Evolutionary conservation across 2,329 filamentous ascomycete species (phyloP).

Genomic region (Pseudogymnoascus sp.): DNA sequence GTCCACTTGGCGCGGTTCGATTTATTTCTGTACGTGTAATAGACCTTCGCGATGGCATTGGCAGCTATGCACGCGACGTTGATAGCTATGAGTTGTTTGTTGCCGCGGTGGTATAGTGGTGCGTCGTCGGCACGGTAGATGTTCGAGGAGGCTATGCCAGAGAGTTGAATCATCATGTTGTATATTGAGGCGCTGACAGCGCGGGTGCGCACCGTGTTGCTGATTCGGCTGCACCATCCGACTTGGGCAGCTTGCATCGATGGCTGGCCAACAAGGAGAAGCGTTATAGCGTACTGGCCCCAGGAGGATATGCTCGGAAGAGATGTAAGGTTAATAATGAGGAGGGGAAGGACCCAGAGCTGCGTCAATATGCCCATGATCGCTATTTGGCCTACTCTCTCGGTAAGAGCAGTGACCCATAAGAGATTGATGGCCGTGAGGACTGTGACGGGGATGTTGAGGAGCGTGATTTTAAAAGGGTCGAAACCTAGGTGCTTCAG

Average conservation of each 20-base stretch:
- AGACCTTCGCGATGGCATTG: slow-evolving; percentile 31
- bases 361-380: slow-evolving; percentile 30
- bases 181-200: slow-evolving; percentile 34
- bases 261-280: neutral
- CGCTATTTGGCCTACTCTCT: slow-evolving; percentile 32
- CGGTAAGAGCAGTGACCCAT: slow-evolving; percentile 40
- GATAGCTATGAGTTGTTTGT: slow-evolving; percentile 29
- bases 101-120: slow-evolving; percentile 37
- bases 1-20: slow-evolving; percentile 14
- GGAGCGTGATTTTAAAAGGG: slow-evolving; percentile 38
- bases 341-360: slow-evolving; percentile 34
- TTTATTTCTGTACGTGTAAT: slow-evolving; percentile 35
- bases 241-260: slow-evolving; percentile 32
- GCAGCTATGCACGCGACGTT: slow-evolving; percentile 27
- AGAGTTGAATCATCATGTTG: slow-evolving; percentile 39
- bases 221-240: slow-evolving; percentile 33
- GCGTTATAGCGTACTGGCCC: slow-evolving; percentile 24
- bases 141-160: slow-evolving; percentile 38
- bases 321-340: slow-evolving; percentile 24
- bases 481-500: slow-evolving; percentile 21
- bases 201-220: slow-evolving; percentile 32
- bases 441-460: slow-evolving; percentile 37
- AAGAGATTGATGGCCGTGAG: slow-evolving; percentile 32
- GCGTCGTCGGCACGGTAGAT: slow-evolving; percentile 41
- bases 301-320: slow-evolving; percentile 10